phyloP scores from a whole-genome alignment of 2,329 filamentous ascomycete genomes.

The Pseudogymnoascus destructans region DNA sequence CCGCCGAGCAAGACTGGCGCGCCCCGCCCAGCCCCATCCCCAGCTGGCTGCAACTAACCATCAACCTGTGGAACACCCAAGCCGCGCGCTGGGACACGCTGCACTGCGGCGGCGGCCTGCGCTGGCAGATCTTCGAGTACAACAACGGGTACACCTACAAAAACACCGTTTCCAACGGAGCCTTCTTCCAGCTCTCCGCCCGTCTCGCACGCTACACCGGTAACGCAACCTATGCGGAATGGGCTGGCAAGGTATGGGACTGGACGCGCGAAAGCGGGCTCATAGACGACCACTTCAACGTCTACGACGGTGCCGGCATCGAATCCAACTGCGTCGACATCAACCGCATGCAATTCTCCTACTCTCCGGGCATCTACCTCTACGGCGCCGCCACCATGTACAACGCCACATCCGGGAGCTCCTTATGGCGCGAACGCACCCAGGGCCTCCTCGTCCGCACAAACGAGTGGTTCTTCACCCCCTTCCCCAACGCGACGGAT shows the following conservation, averaged over 20 bases:
- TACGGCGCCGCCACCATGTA: conserved; percentile 52
- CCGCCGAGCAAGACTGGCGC: conserved; percentile 55
- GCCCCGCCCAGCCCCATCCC: conserved; percentile 36
- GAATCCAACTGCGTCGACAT: conserved; percentile 36
- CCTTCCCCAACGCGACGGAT: conserved; percentile 38
- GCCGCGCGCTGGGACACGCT: conserved; percentile 55
- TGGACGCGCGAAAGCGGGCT: conserved; percentile 47
- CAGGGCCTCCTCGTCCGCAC: conserved; percentile 39
- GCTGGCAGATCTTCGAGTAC: conserved; percentile 68
- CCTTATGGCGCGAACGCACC: conserved; percentile 41
- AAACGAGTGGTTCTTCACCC: conserved; percentile 37
- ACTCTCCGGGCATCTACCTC: conserved; percentile 52
- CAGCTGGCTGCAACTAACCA: conserved; percentile 52
- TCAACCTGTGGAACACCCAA: conserved; percentile 62
- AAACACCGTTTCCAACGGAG: conserved; percentile 68
- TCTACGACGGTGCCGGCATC: conserved; percentile 51
- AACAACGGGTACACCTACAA: conserved; percentile 77
- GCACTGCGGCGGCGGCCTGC: conserved; percentile 57
- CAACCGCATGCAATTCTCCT: conserved; percentile 48
- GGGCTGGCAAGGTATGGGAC: conserved; percentile 54
- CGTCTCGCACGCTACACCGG: conserved; percentile 58
- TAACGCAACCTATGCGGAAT: conserved; percentile 51
- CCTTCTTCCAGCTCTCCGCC: conserved; percentile 70
- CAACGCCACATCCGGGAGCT: conserved; percentile 41
- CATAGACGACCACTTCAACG: conserved; percentile 39